phyloP scores from a whole-genome alignment of 345 rosid genomes.

The Boechera stricta region DNA sequence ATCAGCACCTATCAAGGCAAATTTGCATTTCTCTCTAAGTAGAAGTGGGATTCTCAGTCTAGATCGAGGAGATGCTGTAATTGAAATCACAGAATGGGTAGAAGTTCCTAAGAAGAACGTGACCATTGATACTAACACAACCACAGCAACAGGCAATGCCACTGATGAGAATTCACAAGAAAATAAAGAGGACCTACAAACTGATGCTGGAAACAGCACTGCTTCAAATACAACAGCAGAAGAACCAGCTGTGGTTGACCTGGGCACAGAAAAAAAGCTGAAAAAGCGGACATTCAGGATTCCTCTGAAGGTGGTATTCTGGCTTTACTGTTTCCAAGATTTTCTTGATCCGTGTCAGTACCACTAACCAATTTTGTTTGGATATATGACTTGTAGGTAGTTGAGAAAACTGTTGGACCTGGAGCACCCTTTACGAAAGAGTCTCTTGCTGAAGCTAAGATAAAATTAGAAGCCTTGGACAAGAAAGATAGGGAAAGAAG shows the following conservation, averaged over 20 bases:
- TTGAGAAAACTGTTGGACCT: slow-evolving; percentile 80
- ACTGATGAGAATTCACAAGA: slow-evolving; percentile 58
- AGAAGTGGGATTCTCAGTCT: slow-evolving; percentile 87
- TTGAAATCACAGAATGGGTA: slow-evolving; percentile 97
- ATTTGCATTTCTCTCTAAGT: slow-evolving; percentile 91
- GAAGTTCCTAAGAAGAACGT: slow-evolving; percentile 86
- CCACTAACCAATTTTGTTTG: slow-evolving; percentile 14
- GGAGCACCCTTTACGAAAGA: slow-evolving; percentile 75
- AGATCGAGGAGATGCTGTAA: slow-evolving; percentile 91
- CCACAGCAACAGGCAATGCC: slow-evolving; percentile 58
- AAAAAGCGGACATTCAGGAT: slow-evolving; percentile 82
- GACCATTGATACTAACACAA: slow-evolving; percentile 67
- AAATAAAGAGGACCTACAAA: slow-evolving; percentile 53
- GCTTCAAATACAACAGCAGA: slow-evolving; percentile 49
- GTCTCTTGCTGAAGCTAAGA: slow-evolving; percentile 68
- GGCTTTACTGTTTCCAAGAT: slow-evolving; percentile 12
- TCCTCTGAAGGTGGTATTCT: slow-evolving; percentile 71
- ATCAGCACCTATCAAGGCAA: slow-evolving; percentile 93
- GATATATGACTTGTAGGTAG: slow-evolving; percentile 55
- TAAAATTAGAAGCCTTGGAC: slow-evolving; percentile 77
- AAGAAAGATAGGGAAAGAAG: slow-evolving; percentile 88
- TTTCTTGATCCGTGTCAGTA: background rate
- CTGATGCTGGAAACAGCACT: slow-evolving; percentile 52
- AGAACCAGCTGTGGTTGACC: slow-evolving; percentile 58
- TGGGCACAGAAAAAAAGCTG: slow-evolving; percentile 75